These are phyloP conservation scores for Colletotrichum falcatum DNA, from an alignment of 2,329 filamentous ascomycete genomes.

Conservation along the genomic window DNA sequence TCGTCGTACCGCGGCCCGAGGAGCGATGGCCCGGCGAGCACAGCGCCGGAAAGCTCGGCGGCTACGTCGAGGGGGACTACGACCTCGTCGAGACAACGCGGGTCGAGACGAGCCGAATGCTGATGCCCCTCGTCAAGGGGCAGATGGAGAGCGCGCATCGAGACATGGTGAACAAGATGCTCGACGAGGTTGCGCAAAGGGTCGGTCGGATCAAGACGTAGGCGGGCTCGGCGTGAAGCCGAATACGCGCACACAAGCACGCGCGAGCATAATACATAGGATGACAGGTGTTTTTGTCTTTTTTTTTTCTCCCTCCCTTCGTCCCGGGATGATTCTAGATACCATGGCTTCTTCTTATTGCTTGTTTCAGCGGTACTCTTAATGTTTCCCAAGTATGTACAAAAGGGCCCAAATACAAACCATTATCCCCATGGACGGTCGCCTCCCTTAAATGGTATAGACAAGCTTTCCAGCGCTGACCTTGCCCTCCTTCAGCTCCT, in stretches of 20 bases:
- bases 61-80: conserved; percentile 45
- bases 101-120: conserved; percentile 50
- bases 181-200: conserved; percentile 47
- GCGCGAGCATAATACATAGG: background rate
- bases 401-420: background rate
- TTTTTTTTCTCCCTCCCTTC: background rate
- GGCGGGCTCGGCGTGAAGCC: background rate
- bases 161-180: conserved; percentile 48
- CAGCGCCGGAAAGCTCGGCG: conserved; percentile 21
- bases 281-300: conserved; percentile 3
- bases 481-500: conserved; percentile 49
- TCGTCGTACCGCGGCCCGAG: conserved; percentile 43
- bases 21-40: conserved; percentile 40
- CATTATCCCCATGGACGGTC: background rate
- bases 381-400: background rate
- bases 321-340: conserved; percentile 18
- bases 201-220: conserved; percentile 31
- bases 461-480: conserved; percentile 58
- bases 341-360: conserved; percentile 17
- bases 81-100: conserved; percentile 50
- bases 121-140: conserved; percentile 52
- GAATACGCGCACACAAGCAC: background rate
- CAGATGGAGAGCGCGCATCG: conserved; percentile 48
- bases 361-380: background rate
- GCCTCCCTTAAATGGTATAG: conserved; percentile 47